A percentile compares a stretch with the other conserved stretches of the same genome.
Evolutionary conservation across 306 rosid species (phyloP).

Genomic region (Dryas drummondii): DNA sequence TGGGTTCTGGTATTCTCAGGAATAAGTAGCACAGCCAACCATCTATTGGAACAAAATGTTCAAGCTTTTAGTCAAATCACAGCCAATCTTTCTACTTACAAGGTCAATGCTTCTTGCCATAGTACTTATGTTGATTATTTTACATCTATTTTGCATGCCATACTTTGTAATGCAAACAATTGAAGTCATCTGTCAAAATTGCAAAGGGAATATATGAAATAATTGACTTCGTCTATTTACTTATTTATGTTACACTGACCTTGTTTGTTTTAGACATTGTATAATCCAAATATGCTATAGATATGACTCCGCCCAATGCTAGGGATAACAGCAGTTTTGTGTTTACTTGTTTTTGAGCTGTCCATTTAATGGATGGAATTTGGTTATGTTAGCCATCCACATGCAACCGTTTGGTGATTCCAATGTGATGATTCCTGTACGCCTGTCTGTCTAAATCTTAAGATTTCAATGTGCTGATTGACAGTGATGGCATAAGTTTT

Average conservation of each 20-base stretch:
- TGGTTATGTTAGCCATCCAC: not conserved
- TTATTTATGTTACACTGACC: not conserved
- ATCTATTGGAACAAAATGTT: slow-evolving; percentile 85
- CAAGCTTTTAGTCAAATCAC: slow-evolving; percentile 73
- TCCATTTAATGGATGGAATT: not conserved
- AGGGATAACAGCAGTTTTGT: not conserved
- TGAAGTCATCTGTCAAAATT: not conserved
- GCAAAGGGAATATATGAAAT: not conserved
- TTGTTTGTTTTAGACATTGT: not conserved
- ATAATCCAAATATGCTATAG: not conserved
- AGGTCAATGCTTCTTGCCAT: slow-evolving; percentile 53
- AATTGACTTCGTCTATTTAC: not conserved
- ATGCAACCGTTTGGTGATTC: not conserved
- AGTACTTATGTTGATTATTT: not conserved
- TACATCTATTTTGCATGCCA: not conserved
- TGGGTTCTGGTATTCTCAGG: slow-evolving; percentile 44
- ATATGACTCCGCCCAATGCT: not conserved
- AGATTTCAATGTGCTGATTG: not conserved
- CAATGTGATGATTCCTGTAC: not conserved
- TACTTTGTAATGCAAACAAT: not conserved
- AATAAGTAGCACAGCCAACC: slow-evolving; percentile 59
- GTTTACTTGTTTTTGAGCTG: too few relatives aligned
- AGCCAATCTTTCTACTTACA: slow-evolving; percentile 71
- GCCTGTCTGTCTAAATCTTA: not conserved
- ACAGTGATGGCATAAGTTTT: not conserved